phyloP scores from a whole-genome alignment of 805 yeast species.

The Komagataella mondaviorum region DNA sequence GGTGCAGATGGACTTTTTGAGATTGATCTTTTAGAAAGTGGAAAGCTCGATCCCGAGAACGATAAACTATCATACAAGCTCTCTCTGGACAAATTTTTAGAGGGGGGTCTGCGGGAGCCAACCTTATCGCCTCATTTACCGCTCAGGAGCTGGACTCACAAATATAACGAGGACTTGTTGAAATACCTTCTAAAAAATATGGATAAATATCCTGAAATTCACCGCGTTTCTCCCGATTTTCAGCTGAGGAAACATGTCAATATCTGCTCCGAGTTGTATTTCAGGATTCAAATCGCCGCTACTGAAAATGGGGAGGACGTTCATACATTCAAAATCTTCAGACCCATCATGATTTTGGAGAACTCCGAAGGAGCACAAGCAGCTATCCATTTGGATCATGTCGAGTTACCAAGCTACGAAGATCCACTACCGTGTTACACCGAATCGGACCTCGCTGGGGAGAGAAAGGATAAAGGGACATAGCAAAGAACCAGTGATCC shows the following conservation, averaged over 20 bases:
- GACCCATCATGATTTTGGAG: neutral
- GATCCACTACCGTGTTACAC: neutral
- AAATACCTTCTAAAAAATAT: neutral
- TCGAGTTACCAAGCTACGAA: neutral
- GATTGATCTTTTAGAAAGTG: neutral
- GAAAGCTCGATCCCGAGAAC: neutral
- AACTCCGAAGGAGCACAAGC: neutral
- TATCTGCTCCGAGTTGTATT: neutral
- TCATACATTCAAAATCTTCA: neutral
- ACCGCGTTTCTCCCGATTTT: neutral
- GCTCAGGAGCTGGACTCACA: neutral
- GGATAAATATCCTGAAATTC: neutral
- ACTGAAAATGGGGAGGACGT: neutral
- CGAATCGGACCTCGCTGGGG: neutral
- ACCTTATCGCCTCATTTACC: neutral
- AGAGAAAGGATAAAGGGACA: neutral
- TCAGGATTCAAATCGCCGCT: neutral
- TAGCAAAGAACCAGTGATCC: neutral
- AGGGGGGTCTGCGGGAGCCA: neutral
- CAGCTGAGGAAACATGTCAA: neutral
- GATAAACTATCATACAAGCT: neutral
- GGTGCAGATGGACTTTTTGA: neutral
- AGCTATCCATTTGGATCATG: neutral
- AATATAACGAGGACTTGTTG: neutral
- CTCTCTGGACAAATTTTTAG: neutral